Evolutionary conservation across 352 stramenopile species (phyloP), one percentile per base, ranked within the genome.

Genomic region (Globisporangium megalacanthum): DNA sequence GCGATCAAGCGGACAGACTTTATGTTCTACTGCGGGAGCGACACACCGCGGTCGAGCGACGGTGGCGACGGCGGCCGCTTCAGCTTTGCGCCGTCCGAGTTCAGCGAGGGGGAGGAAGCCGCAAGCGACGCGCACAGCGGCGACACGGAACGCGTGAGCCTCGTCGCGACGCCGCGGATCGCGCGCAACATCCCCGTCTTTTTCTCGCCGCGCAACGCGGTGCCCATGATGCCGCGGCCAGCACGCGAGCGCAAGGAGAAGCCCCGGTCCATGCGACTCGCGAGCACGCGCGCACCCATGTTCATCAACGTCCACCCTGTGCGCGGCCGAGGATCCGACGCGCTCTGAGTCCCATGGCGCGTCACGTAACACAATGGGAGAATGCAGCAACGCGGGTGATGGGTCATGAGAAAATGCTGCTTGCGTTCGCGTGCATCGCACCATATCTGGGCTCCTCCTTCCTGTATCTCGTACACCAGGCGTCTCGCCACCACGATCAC

Each of bases 1-100:
- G 49, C 58, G 44, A 35, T 64, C 44, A 58, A 64, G 45, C 65
- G 66, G 17, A 66, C 77, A 58, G 66, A 83, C 48, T 83, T 83
- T 58, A 68, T 83, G 53, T 83, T 83, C 49, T 83, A 83, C 60
- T 74, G 73, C 20, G 73, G 73, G 6, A 77, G 56, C 36, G 73
- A 80, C 55, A 78, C 73, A 8, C 69, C 69, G 17, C 71, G 56
- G 44, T 76, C 73, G 35, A 48, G 58, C 37, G 56, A 54, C 29
- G 66, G 73, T 19, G 72, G 70, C 6, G 74, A 54, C 5, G 31
- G 58, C 35, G 41, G 58, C 51, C 70, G 73, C 39, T 75, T 70
- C 19, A 64, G 65, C 31, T 70, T 68, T 42, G 35, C 66, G 20
- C 64, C 52, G 7, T 58, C 50, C n/a, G 56, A 56, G n/a, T 49